These are phyloP conservation scores for Extremus antarcticus DNA, from an alignment of 495 filamentous ascomycete species.

Conservation along the genomic window DNA sequence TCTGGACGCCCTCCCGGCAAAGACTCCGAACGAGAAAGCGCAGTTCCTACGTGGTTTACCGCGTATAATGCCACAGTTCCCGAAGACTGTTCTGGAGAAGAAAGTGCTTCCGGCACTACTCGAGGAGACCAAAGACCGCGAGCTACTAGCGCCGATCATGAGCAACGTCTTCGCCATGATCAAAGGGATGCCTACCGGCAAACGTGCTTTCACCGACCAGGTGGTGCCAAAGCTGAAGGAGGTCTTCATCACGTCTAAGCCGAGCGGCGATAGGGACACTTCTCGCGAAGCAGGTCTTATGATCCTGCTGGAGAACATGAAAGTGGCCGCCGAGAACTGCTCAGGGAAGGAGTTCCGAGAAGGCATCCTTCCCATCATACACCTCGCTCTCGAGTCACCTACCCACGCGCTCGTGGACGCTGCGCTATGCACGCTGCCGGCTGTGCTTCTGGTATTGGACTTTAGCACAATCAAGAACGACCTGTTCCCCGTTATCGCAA, in stretches of 20 bases:
- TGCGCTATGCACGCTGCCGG: slow-evolving; percentile 59
- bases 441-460: slow-evolving; percentile 70
- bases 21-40: slow-evolving; percentile 80
- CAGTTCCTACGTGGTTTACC: slow-evolving; percentile 83
- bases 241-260: slow-evolving; percentile 48
- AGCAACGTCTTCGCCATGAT: slow-evolving; percentile 88
- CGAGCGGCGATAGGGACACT: slow-evolving; percentile 55
- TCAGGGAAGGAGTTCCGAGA: slow-evolving; percentile 91
- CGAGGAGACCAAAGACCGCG: slow-evolving; percentile 86
- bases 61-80: slow-evolving; percentile 79
- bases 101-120: slow-evolving; percentile 80
- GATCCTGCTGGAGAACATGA: slow-evolving; percentile 74
- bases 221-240: slow-evolving; percentile 76
- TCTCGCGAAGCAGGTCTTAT: slow-evolving; percentile 82
- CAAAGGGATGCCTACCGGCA: slow-evolving; percentile 59
- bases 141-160: slow-evolving; percentile 69
- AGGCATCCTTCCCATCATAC: slow-evolving; percentile 76
- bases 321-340: slow-evolving; percentile 63
- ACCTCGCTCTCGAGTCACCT: slow-evolving; percentile 70
- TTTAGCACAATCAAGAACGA: slow-evolving; percentile 95
- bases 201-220: slow-evolving; percentile 66
- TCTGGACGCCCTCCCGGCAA: slow-evolving; percentile 77
- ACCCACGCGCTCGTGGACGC: slow-evolving; percentile 84
- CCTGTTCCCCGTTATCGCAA: slow-evolving; percentile 79
- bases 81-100: slow-evolving; percentile 83